Evolutionary conservation across 1,284 basidiomycete genomes (phyloP).

Genomic region (Somion occarium): DNA sequence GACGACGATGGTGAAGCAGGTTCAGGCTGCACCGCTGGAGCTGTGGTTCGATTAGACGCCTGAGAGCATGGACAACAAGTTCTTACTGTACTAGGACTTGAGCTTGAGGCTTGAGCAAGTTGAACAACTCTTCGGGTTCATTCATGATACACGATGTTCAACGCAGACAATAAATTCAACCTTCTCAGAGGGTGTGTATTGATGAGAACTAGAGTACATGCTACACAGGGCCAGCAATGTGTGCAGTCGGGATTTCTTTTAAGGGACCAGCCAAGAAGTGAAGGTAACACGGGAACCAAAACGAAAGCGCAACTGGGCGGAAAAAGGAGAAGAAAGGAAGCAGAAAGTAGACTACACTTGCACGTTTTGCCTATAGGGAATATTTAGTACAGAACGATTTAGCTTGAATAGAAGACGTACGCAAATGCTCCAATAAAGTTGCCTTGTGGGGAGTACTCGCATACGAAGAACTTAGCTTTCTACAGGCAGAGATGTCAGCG

Average conservation of each 20-base stretch:
- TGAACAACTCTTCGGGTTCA: too few species aligned
- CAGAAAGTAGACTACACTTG: slow-evolving; percentile 18
- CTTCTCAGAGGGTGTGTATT: slow-evolving; percentile 1
- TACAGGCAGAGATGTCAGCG: slow-evolving; percentile 20
- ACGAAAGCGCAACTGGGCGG: slow-evolving; percentile 1
- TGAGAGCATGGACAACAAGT: too few species aligned
- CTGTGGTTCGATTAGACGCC: too few species aligned
- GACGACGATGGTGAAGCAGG: background rate
- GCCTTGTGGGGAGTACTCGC: slow-evolving; percentile 61
- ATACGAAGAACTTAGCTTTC: slow-evolving; percentile 57
- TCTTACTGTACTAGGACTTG: too few species aligned
- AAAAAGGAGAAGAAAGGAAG: background rate
- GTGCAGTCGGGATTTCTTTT: background rate
- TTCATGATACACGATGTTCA: too few species aligned
- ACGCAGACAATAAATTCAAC: background rate
- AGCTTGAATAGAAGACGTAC: slow-evolving; percentile 35
- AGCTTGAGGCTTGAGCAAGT: too few species aligned
- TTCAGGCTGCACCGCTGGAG: too few species aligned
- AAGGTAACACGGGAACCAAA: slow-evolving; percentile 4
- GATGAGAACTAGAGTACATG: background rate
- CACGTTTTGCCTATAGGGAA: slow-evolving; percentile 28
- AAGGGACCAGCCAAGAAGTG: slow-evolving; percentile 3
- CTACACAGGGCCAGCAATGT: background rate
- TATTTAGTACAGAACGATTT: background rate
- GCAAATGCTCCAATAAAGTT: slow-evolving; percentile 59